phyloP scores from a whole-genome alignment of 1,284 basidiomycete genomes.

The Pterula multifida region DNA sequence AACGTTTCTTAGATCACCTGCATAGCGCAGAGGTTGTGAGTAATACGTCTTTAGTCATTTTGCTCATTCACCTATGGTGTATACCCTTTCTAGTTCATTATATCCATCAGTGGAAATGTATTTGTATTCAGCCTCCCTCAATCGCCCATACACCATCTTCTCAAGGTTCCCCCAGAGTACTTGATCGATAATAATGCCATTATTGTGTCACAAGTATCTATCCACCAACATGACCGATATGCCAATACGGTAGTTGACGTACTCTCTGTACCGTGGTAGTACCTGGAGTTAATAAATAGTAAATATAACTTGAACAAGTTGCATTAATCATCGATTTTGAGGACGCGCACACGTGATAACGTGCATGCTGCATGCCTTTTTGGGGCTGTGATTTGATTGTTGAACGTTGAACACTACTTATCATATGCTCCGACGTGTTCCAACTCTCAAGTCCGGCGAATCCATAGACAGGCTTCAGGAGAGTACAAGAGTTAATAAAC shows the following conservation, averaged over 20 bases:
- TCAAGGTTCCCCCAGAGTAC: constrained; percentile 25
- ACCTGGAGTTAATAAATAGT: constrained; percentile 10
- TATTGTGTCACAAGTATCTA: constrained; percentile 24
- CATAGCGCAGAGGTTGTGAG: constrained; percentile 38
- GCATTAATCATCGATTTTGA: background rate
- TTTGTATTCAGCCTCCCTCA: constrained; percentile 40
- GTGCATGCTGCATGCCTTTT: background rate
- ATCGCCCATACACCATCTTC: constrained; percentile 20
- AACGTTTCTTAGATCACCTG: constrained; percentile 31
- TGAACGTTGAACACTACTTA: background rate
- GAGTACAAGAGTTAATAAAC: constrained; percentile 60
- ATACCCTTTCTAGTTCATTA: constrained; percentile 32
- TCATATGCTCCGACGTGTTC: constrained; percentile 55
- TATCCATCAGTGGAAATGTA: constrained; percentile 31
- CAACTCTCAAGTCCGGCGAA: constrained; percentile 58
- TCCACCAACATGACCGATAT: constrained; percentile 31
- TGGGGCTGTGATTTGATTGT: background rate
- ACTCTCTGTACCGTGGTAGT: constrained; percentile 7
- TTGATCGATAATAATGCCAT: constrained; percentile 8
- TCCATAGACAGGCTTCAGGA: constrained; percentile 55
- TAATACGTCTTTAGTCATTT: constrained; percentile 5
- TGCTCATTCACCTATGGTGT: constrained; percentile 7
- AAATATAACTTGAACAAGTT: background rate
- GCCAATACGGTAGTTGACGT: constrained; percentile 24
- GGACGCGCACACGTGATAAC: background rate